Evolutionary conservation across 805 yeast genomes (phyloP).

Genomic region (Zygosaccharomyces gambellarensis): DNA sequence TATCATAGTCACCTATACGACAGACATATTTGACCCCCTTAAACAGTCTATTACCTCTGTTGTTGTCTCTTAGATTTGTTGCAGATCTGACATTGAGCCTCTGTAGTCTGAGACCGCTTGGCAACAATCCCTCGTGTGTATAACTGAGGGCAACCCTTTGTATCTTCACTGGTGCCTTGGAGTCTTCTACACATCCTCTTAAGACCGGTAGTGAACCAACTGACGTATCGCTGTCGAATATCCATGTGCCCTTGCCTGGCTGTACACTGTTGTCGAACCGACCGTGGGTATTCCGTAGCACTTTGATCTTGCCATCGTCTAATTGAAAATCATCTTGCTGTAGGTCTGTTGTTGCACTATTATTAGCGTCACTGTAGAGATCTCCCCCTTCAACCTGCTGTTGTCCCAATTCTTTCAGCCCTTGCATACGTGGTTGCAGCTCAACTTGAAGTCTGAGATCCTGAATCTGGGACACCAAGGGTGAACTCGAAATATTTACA

Average conservation of each 20-base stretch:
- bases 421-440: conserved; percentile 13
- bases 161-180: conserved; percentile 8
- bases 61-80: conserved; percentile 35
- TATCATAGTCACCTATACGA: conserved; percentile 42
- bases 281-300: conserved; percentile 68
- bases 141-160: conserved; percentile 42
- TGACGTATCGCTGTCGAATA: conserved; percentile 50
- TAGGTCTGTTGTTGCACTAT: neutral
- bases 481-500: conserved; percentile 35
- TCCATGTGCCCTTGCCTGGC: conserved; percentile 55
- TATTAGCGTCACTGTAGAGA: neutral
- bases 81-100: conserved; percentile 59
- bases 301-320: conserved; percentile 41
- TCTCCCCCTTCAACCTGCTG: neutral
- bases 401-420: neutral
- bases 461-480: conserved; percentile 45
- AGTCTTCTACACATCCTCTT: conserved; percentile 49
- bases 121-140: conserved; percentile 59
- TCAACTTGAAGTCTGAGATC: conserved; percentile 42
- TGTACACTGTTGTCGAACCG: conserved; percentile 53
- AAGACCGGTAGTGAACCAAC: conserved; percentile 66
- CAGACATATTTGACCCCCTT: conserved; percentile 88
- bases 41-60: conserved; percentile 61
- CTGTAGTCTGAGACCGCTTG: conserved; percentile 71
- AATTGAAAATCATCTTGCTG: neutral